A percentile compares a stretch with the other conserved stretches of the same genome.
Evolutionary conservation across 2,329 filamentous ascomycete species (phyloP).

Genomic region (Diplodia seriata): DNA sequence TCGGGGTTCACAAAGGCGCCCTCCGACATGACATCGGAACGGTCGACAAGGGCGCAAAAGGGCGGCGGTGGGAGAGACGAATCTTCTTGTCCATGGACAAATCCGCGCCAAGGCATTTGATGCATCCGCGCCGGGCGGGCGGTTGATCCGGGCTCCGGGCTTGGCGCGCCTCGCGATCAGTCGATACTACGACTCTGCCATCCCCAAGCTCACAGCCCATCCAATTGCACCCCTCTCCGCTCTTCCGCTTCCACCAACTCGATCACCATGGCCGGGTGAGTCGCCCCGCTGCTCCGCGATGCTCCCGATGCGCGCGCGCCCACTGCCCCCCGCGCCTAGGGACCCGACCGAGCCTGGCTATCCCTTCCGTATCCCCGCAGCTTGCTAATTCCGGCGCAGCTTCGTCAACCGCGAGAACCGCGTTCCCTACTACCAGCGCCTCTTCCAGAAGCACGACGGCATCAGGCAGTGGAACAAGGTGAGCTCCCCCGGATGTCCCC

Average conservation of each 20-base stretch:
- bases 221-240: constrained; percentile 30
- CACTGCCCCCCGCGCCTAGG: background rate
- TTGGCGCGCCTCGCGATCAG: constrained; percentile 29
- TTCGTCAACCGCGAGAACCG: constrained; percentile 76
- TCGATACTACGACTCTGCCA: constrained; percentile 22
- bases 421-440: constrained; percentile 75
- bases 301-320: constrained; percentile 1
- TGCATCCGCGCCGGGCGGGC: background rate
- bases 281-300: background rate
- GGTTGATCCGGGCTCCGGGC: background rate
- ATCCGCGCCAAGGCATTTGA: constrained; percentile 25
- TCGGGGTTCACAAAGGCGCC: background rate
- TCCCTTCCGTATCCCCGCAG: constrained; percentile 12
- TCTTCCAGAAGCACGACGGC: constrained; percentile 77
- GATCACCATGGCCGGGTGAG: constrained; percentile 32
- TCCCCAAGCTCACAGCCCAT: constrained; percentile 22
- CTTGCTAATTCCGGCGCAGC: constrained; percentile 42
- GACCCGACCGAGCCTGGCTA: constrained; percentile 10
- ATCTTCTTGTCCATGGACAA: background rate
- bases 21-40: constrained; percentile 27
- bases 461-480: constrained; percentile 80
- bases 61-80: background rate
- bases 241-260: constrained; percentile 21
- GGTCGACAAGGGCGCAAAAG: background rate
- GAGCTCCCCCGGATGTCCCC: constrained; percentile 39